Conservation (phyloP, 2,329 filamentous ascomycete genomes). For the Fusarium buxicola region DNA sequence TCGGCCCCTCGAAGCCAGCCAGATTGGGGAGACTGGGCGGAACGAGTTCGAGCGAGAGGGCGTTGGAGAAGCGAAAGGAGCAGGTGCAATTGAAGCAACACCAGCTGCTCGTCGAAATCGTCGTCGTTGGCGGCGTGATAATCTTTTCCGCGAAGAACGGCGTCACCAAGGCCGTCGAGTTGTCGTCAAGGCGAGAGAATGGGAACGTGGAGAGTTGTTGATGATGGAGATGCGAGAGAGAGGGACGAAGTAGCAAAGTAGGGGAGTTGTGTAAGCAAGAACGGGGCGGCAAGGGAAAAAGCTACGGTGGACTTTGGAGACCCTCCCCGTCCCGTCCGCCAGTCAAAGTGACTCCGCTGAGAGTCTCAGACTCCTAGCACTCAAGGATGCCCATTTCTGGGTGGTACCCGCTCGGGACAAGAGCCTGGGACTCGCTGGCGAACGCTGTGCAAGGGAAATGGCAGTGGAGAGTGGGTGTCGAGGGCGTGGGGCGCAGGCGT, state of each 20-base stretch:
- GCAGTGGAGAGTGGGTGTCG: conserved; percentile 44
- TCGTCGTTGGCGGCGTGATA: conserved; percentile 13
- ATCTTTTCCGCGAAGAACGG: conserved; percentile 24
- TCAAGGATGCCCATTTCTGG: conserved; percentile 30
- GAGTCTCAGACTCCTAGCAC: conserved; percentile 33
- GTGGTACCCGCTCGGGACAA: conserved; percentile 37
- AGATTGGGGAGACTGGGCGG: conserved; percentile 45
- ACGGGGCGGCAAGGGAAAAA: conserved; percentile 44
- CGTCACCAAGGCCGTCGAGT: conserved; percentile 38
- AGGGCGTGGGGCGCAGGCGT: conserved; percentile 41
- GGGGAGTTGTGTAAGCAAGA: conserved; percentile 48
- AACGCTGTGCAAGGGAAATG: conserved; percentile 44
- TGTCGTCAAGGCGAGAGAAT: conserved; percentile 40
- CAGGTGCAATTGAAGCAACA: conserved; percentile 43
- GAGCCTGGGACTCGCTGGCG: conserved; percentile 35
- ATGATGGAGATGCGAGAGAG: conserved; percentile 36
- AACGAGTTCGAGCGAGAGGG: conserved; percentile 30
- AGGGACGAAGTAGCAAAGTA: conserved; percentile 27
- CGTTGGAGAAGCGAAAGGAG: conserved; percentile 26
- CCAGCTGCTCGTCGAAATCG: conserved; percentile 38
- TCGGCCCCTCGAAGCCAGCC: conserved; percentile 53
- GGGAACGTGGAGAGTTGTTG: conserved; percentile 39
- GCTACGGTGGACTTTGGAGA: conserved; percentile 47
- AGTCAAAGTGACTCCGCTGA: conserved; percentile 31
- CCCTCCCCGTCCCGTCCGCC: conserved; percentile 33